Evolutionary conservation across 2,329 filamentous ascomycete species (phyloP).

Genomic region (Lasiodiplodia hormozganensis): DNA sequence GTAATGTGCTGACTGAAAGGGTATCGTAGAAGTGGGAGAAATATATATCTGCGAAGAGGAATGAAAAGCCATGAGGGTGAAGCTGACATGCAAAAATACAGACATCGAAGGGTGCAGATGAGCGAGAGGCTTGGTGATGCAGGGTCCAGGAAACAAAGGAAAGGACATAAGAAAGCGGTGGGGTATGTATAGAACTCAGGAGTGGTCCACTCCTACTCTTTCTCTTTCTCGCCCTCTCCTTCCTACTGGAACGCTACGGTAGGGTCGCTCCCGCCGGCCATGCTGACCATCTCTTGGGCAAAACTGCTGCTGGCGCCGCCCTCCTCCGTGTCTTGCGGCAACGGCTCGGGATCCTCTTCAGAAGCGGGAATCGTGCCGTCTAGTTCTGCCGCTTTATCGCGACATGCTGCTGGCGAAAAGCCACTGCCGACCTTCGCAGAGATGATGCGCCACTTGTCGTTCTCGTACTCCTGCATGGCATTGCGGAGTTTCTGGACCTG

Average conservation of each 20-base stretch:
- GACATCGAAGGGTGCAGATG: background rate
- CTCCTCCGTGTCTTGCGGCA: constrained; percentile 26
- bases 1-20: constrained; percentile 26
- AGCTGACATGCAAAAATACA: constrained; percentile 12
- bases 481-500: constrained; percentile 79
- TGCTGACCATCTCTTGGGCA: constrained; percentile 24
- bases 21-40: constrained; percentile 24
- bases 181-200: background rate
- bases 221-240: background rate
- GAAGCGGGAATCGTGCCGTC: constrained; percentile 17
- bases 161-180: constrained; percentile 19
- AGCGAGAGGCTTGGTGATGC: background rate
- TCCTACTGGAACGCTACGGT: constrained; percentile 24
- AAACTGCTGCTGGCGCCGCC: constrained; percentile 20
- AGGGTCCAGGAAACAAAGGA: background rate
- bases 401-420: constrained; percentile 86
- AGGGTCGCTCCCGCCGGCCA: constrained; percentile 22
- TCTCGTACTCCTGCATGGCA: constrained; percentile 83
- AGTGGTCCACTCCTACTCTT: background rate
- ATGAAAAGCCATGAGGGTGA: constrained; percentile 16
- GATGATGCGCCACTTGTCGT: constrained; percentile 91
- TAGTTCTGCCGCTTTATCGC: constrained; percentile 76
- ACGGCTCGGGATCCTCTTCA: constrained; percentile 21
- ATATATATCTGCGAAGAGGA: constrained; percentile 22
- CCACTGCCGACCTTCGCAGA: constrained; percentile 89